phyloP scores from a whole-genome alignment of 2,329 filamentous ascomycete species.

The Purpureocillium lavendulum region DNA sequence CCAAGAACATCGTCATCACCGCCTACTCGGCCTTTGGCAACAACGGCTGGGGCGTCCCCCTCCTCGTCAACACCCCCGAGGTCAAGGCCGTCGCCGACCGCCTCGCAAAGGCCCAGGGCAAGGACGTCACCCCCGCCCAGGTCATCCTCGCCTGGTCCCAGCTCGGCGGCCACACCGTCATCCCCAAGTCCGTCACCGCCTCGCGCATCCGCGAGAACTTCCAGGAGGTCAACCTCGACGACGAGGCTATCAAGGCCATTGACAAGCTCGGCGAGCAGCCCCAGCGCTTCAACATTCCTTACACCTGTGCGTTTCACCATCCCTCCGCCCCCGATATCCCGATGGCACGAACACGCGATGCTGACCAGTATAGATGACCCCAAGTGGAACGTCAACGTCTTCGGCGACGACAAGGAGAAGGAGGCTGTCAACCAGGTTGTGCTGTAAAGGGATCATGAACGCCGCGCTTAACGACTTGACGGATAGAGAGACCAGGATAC shows the following conservation, averaged over 20 bases:
- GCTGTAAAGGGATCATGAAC: constrained; percentile 2
- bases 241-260: constrained; percentile 51
- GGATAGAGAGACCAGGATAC: not conserved
- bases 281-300: constrained; percentile 36
- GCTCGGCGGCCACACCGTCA: constrained; percentile 57
- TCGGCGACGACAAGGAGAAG: constrained; percentile 44
- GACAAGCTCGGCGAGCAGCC: constrained; percentile 50
- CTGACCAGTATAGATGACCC: constrained; percentile 31
- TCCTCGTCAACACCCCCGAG: constrained; percentile 48
- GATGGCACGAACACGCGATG: not conserved
- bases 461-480: no score
- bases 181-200: constrained; percentile 66
- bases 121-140: constrained; percentile 32
- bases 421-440: constrained; percentile 38
- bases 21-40: constrained; percentile 52
- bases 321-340: no score
- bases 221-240: constrained; percentile 53
- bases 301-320: constrained; percentile 26
- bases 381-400: constrained; percentile 50
- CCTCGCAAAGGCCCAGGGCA: constrained; percentile 22
- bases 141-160: constrained; percentile 50
- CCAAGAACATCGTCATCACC: constrained; percentile 58
- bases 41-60: constrained; percentile 34
- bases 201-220: constrained; percentile 64
- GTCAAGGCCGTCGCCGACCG: constrained; percentile 48